Evolutionary conservation across 2,329 filamentous ascomycete genomes (phyloP), one percentile per base, ranked within the genome.

Genomic region (Cladosporium sp.): DNA sequence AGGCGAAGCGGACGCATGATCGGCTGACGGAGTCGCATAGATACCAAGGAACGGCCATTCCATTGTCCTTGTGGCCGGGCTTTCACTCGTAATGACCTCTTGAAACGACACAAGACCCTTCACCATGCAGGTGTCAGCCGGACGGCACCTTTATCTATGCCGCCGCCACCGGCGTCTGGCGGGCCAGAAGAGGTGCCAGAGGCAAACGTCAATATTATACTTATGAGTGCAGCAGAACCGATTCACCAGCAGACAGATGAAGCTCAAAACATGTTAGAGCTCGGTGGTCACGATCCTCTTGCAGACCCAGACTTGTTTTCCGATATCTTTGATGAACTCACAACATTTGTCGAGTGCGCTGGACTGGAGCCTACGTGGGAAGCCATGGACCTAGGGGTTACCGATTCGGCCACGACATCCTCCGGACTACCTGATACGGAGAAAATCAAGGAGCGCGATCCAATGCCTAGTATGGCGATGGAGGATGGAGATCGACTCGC

Each of bases 1-100:
- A 39, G 16, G 34, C 14, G 16, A 39, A 18, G 14, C 14, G 34
- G 34, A 39, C 16, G 3, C 14, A 4, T 39, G 16, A 5, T 39
- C 16, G 11, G 34, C 34, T 39, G 34, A 39, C 34, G 18, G 34
- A 14, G 7, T 16, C 18, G 16, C 34, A 39, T 39, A 58, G 32
- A 67, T 39, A 67, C 66, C 13, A 67, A 67, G 16, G 66, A 67
- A 36, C 64, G 64, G 57, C 54, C 64, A 3, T 67, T 67, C 46
- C 56, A 36, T 21, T 67, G 66, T n/a, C 49, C 58, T 25, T 67
- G 66, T 34, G 66, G 64, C 14, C 51, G 59, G 48, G 34, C 66
- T 8, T 67, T 67, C 30, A 49, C 64, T 4, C 57, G 66, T 14
- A 66, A 66, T 28, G 64, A 67, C 26, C 46, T 67, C 1, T 32